Base-by-base conservation (phyloP, 1,284 basidiomycete genomes). In the Cryptococcus sp. region DNA sequence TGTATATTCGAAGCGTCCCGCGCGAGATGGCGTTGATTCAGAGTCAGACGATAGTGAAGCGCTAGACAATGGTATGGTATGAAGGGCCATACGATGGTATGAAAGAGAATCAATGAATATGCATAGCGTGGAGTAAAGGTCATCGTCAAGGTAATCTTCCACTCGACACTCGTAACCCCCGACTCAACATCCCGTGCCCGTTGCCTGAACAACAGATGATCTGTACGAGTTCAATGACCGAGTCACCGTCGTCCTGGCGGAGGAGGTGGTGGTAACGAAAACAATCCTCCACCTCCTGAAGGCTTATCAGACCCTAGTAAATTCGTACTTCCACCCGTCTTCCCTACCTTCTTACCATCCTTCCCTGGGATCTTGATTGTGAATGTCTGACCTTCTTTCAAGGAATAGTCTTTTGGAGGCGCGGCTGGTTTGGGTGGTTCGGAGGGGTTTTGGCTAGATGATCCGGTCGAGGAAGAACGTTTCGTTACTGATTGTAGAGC, bases 351-450 rank as follows among this genome's bases (percentile, higher is more conserved):
- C 60, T 66, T 66, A 18, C 55, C 63, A 41, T 71, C 70, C 34
- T 72, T 55, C 9, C 91, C 91, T 7, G 92, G 92, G 53, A 97
- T 87, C 46, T 83, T 81, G 67, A 97, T 93, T 13, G 85, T 86
- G 73, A 98, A 93, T 0, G 93, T 98, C 70, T 98, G 88, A 14
- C 96, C 96, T 65, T 93, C 91, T 70, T 97, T 98, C 62, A 98
- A 78, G 32, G 86, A 88, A 72, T 96, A 98, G 69, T 98, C 94
- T 72, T 90, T 89, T 78, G 91, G 91, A 1, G 88, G 90, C 2
- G 86, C 89, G 2, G 80, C 69, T 16, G 88, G 86, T 55, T 71
- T 68, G 14, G 62, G 34, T 4, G 70, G 62, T 39, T 62, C 60
- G 2, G 60, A 50, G 13, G 57, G 28, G 48, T 49, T 28, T 83